A percentile compares a stretch with the other conserved stretches of the same genome.
phyloP scores from a whole-genome alignment of 139 green algal species.

The Klebsormidium nitens region DNA sequence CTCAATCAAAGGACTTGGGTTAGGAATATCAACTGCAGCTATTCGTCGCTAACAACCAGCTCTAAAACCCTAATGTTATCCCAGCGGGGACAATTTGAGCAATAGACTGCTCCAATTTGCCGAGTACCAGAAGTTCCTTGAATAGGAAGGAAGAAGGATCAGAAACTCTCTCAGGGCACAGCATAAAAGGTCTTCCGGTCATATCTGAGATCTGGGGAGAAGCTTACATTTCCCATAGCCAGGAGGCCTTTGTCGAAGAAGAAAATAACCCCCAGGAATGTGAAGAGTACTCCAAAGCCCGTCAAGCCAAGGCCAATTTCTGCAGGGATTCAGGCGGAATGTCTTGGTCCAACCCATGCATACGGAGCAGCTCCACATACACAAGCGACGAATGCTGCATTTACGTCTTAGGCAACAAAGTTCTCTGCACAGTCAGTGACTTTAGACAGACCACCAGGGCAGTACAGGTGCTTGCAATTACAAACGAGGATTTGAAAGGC shows the following conservation, averaged over 20 bases:
- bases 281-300: slow-evolving; percentile 86
- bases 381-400: no score
- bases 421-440: no score
- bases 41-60: background rate
- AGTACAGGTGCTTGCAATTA: no score
- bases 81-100: background rate
- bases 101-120: background rate
- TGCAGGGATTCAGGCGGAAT: no score
- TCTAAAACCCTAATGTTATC: background rate
- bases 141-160: background rate
- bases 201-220: background rate
- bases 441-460: no score
- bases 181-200: no score
- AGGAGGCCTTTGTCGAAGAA: slow-evolving; percentile 95
- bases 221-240: slow-evolving; percentile 90
- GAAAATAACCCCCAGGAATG: slow-evolving; percentile 85
- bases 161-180: background rate
- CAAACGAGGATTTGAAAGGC: no score
- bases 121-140: background rate
- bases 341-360: no score
- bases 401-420: no score
- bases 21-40: background rate
- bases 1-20: no score
- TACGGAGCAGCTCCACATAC: no score
- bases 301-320: slow-evolving; percentile 96